phyloP scores from a whole-genome alignment of 306 rosid species.

The Fragaria ananassa region DNA sequence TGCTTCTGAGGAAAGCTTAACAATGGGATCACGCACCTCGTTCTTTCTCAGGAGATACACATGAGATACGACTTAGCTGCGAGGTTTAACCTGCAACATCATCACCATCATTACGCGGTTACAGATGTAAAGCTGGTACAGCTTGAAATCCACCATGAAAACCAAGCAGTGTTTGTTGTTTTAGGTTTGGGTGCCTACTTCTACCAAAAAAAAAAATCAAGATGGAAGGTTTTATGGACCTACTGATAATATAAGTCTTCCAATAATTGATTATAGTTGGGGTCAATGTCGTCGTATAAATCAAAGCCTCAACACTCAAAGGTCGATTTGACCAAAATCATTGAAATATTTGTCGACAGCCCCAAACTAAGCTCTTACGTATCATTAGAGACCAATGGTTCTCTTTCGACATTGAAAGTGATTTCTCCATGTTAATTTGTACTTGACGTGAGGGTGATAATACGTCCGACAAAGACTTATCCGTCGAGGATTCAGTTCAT shows the following conservation, averaged over 20 bases:
- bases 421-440: too few species aligned
- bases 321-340: not conserved
- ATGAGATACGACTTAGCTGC: not conserved
- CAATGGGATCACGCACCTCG: not conserved
- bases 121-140: not conserved
- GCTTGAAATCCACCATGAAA: not conserved
- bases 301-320: not conserved
- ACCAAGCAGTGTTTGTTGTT: too few species aligned
- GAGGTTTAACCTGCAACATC: not conserved
- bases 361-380: not conserved
- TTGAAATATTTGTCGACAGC: not conserved
- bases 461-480: too few species aligned
- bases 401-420: too few species aligned
- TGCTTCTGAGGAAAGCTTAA: not conserved
- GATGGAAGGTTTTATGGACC: too few species aligned
- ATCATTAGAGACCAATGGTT: too few species aligned
- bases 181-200: too few species aligned
- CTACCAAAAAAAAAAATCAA: too few species aligned
- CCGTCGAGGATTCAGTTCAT: too few species aligned
- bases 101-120: not conserved
- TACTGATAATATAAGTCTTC: not conserved
- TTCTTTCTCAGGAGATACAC: not conserved
- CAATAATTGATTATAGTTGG: not conserved
- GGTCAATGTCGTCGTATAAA: not conserved
- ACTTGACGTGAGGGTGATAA: too few species aligned